Base-by-base conservation (phyloP, 805 yeast genomes). In the Hemisphaericaspora nanyangensis region DNA sequence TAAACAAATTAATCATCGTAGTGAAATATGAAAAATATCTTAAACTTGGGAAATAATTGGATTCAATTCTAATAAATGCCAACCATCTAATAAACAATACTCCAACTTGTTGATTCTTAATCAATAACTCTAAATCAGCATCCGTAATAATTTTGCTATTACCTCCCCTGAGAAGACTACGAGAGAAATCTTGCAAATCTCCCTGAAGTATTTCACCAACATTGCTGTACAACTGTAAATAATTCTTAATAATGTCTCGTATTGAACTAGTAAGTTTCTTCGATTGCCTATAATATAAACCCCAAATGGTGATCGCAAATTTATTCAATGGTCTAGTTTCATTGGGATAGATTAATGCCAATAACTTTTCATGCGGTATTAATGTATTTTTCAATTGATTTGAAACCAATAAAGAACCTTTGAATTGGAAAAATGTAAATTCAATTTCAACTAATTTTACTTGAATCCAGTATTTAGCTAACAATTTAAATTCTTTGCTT, bases 11-110 rank as follows among this genome's bases (percentile, higher is more conserved):
- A 16, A 52, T 13, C 47, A 61, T 51, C 2, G 58, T 28, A 11
- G 65, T 55, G n/a, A 55, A 19, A 43, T 54, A 60, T 16, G 58
- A 47, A 3, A 55, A 39, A 37, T 49, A 58, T 22, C 63, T 35
- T 30, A 61, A 47, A 11, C 59, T 47, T 0, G 67, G 62, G 37
- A 58, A 61, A 44, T 61, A 55, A 13, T 45, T 48, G 3, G 47
- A 35, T 39, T 60, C 67, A 11, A 59, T 39, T 27, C 53, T 48
- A 10, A 59, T 43, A 34, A 61, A 52, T 12, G 55, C 48, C 17
- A 60, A 43, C 63, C 63, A 59, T 33, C 56, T 45, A 7, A 53
- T 40, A 38, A 51, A 48, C 13, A 49, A 36, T 6, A 38, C 28
- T 8, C 51, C 38, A 7, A 43, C 38, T 3, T 42, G 19, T 32